Base-by-base conservation (phyloP, 371 early-diverging fungal species). In the Massospora cicadina region DNA sequence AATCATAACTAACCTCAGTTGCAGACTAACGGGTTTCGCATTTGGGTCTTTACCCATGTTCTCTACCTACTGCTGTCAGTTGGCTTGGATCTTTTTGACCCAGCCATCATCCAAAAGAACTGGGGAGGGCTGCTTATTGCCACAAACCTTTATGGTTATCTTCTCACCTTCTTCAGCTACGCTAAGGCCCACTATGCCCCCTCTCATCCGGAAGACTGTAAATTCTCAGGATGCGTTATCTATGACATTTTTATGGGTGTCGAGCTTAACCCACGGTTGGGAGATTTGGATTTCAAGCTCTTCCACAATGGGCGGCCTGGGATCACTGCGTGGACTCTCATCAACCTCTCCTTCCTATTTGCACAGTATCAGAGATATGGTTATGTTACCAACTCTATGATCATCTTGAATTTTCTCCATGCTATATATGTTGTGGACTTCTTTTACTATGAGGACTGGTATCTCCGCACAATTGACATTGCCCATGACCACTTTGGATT, bases 221-320 rank as follows among this genome's bases (percentile, higher is more conserved):
- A 87, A 72, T 85, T 87, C 74, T 84, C 86, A 0, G 77, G 77
- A 3, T 75, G 71, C 31, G 68, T 69, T 65, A 74, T 83, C 68
- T 85, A 85, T 70, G 83, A 87, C 72, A 66, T 85, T 33, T 76
- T 83, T 65, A 82, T 83, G 83, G 88, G 88, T 56, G 81, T 88
- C 68, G 89, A 88, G 72, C 81, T 87, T 72, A 88, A 88, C 75
- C 89, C 87, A 25, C 77, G 89, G 26, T 64, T 85, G 63, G 87
- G 86, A 58, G 70, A 84, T 70, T 86, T 80, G 66, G 89, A 88
- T 71, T 87, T 87, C 71, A 88, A 88, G 75, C 77, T 88, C 29
- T 88, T 87, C 77, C 86, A 85, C 75, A 87, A 87, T 67, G 89
- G 89, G 29, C 82, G 89, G 56, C 87, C 86, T 30, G 89, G 89